phyloP scores from a whole-genome alignment of 495 filamentous ascomycete species.

The Bryoglossum gracile region DNA sequence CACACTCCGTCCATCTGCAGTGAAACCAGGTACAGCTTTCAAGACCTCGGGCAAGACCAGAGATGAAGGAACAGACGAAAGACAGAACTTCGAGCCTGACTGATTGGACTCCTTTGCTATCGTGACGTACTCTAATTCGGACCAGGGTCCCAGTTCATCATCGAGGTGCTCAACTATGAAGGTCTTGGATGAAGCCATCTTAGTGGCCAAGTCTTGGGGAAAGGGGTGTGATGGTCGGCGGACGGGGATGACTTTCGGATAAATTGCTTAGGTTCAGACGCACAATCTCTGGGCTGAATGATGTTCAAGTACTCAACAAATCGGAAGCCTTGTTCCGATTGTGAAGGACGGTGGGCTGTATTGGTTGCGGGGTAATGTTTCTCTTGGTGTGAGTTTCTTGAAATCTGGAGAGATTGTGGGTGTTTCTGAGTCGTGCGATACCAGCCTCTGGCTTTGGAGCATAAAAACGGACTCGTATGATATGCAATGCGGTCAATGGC shows the following conservation, averaged over 20 bases:
- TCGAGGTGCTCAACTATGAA: conserved; percentile 93
- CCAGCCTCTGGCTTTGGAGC: no score
- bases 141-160: conserved; percentile 91
- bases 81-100: conserved; percentile 61
- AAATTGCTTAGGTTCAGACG: neutral
- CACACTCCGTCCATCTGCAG: conserved; percentile 62
- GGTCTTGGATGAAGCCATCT: conserved; percentile 39
- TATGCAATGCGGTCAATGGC: no score
- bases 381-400: neutral
- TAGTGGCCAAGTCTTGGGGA: neutral
- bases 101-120: conserved; percentile 75
- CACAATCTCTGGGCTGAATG: neutral
- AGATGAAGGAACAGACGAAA: conserved; percentile 70
- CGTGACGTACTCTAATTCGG: conserved; percentile 77
- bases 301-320: neutral
- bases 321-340: conserved; percentile 10
- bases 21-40: conserved; percentile 49
- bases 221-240: neutral
- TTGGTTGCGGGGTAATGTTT: conserved; percentile 15
- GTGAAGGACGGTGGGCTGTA: neutral
- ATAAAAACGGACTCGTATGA: conserved; percentile 1
- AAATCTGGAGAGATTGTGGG: neutral
- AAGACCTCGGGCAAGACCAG: conserved; percentile 62
- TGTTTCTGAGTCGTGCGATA: conserved; percentile 11
- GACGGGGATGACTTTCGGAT: neutral